Base-by-base conservation (phyloP, 2,329 filamentous ascomycete species). In the Zasmidium cellare region DNA sequence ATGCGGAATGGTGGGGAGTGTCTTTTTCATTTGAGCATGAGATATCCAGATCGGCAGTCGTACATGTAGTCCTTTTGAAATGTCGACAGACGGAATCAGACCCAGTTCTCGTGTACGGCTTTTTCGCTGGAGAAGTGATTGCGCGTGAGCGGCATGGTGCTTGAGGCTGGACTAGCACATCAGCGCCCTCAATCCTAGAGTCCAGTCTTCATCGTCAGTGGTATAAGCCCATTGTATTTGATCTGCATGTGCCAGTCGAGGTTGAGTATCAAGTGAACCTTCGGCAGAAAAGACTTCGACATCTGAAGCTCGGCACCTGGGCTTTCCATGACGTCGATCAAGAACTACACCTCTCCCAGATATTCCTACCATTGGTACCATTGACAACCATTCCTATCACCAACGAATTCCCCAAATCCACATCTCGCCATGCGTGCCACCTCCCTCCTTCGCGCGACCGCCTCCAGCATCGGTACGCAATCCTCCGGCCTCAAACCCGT, bases 401-500 rank as follows among this genome's bases (percentile, higher is more conserved):
- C 11, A 41, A 18, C 50, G n/a, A n/a, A n/a, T 16, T 3, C 28
- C 23, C 24, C n/a, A 2, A 38, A 11, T 18, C 6, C 2, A 31
- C 18, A 23, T 20, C 51, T 44, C n/a, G 12, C 6, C 28, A 31
- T 71, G 67, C 69, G 66, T 28, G 41, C 63, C 20, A 57, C 64
- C 19, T 46, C 53, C 50, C 65, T 66, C 58, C 69, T 71, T 47
- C 63, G 71, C 51, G 72, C 72, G n/a, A 65, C 65, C 3, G 68
- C 72, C 28, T 72, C 71, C 20, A 58, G 60, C 35, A 64, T 73
- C 35, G 69, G 69, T 24, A 65, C 67, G 1, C 70, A 71, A 50
- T 66, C 69, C 45, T 63, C 65, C 45, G 66, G 69, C 31, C 72
- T 82, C 50, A 75, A 67, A 63, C 74, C 77, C 51, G 75, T 80